Percentiles rank a stretch among this genome's conserved stretches.
phyloP scores from a whole-genome alignment of 2,329 filamentous ascomycete genomes.

The Trichoderma aggressivum region DNA sequence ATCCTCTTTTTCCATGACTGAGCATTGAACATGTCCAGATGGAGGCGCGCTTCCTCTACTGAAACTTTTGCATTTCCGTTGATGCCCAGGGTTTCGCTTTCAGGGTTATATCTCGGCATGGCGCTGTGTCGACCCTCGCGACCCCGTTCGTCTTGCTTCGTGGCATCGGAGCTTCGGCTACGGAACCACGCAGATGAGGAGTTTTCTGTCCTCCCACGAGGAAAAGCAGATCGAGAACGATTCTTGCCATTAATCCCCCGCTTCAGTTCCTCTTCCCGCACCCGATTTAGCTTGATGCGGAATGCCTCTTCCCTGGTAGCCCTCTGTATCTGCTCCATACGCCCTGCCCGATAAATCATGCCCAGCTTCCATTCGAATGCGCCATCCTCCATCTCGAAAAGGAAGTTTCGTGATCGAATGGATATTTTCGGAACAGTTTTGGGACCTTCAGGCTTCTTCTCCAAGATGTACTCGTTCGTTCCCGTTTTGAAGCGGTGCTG shows the following conservation, averaged over 20 bases:
- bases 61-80: conserved; percentile 70
- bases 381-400: conserved; percentile 93
- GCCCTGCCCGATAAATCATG: conserved; percentile 85
- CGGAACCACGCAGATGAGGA: conserved; percentile 39
- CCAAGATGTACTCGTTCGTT: conserved; percentile 81
- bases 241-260: conserved; percentile 48
- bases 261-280: conserved; percentile 66
- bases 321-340: conserved; percentile 85
- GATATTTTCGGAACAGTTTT: conserved; percentile 86
- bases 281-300: conserved; percentile 77
- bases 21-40: conserved; percentile 75
- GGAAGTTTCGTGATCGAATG: conserved; percentile 72
- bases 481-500: conserved; percentile 88
- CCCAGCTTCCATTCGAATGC: conserved; percentile 97
- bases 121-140: conserved; percentile 38
- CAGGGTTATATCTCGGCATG: conserved; percentile 72
- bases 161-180: conserved; percentile 55
- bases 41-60: conserved; percentile 71
- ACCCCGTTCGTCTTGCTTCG: conserved; percentile 31
- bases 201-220: conserved; percentile 34
- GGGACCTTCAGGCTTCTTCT: conserved; percentile 79
- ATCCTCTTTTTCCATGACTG: conserved; percentile 92
- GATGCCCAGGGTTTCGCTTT: conserved; percentile 62
- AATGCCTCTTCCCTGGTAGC: conserved; percentile 89
- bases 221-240: conserved; percentile 53